Evolutionary conservation across 257 asterid species (phyloP).

Genomic region (Schizonepeta tenuifolia): DNA sequence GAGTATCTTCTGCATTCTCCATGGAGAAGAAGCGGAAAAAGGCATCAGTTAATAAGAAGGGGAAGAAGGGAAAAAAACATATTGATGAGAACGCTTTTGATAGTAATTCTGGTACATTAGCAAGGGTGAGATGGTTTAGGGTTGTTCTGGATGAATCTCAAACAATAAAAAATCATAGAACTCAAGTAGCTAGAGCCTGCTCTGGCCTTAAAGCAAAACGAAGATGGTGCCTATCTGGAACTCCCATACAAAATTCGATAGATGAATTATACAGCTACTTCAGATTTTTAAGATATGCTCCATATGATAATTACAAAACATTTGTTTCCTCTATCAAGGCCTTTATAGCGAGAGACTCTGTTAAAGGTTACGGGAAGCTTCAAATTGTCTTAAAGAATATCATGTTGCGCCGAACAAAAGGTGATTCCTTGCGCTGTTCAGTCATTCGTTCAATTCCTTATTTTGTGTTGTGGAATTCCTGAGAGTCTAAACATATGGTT

Average conservation of each 20-base stretch:
- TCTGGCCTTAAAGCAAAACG: conserved; percentile 96
- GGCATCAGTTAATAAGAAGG: conserved; percentile 56
- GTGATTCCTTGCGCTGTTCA: conserved; percentile 41
- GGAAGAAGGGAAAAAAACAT: conserved; percentile 68
- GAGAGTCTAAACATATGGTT: not conserved
- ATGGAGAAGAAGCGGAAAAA: conserved; percentile 65
- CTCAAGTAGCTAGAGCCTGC: conserved; percentile 98
- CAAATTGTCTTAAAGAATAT: conserved; percentile 75
- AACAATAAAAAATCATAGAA: conserved; percentile 93
- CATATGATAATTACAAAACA: conserved; percentile 78
- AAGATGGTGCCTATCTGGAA: conserved; percentile 99
- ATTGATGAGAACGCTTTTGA: conserved; percentile 62
- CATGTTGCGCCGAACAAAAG: conserved; percentile 99
- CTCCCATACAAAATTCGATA: conserved; percentile 94
- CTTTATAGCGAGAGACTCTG: conserved; percentile 71
- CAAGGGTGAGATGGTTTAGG: conserved; percentile 94
- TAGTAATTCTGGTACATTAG: conserved; percentile 74
- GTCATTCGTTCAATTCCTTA: not conserved
- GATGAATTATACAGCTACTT: conserved; percentile 97
- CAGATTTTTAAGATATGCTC: conserved; percentile 90
- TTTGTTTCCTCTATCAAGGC: conserved; percentile 68
- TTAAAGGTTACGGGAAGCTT: conserved; percentile 82
- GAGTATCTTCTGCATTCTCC: conserved; percentile 75
- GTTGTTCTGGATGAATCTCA: conserved; percentile 97
- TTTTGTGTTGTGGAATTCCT: conserved; percentile 10